A percentile compares a stretch with the other conserved stretches of the same genome.
Evolutionary conservation across 441 rosid species (phyloP).

Genomic region (Pelargonium fulgidum): DNA sequence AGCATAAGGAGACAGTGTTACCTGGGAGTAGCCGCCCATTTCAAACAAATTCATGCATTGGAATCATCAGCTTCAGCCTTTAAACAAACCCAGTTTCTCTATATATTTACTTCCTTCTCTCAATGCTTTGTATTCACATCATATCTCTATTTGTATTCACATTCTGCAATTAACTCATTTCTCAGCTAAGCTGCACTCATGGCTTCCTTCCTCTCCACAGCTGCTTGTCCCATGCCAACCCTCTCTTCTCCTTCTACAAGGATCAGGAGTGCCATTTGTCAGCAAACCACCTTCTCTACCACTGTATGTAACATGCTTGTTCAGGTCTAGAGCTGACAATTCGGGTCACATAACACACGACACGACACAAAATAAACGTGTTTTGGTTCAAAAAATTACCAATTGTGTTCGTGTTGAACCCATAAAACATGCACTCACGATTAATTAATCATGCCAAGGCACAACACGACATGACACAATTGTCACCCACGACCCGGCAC

Average conservation of each 20-base stretch:
- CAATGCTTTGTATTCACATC: not conserved
- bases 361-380: too few species aligned
- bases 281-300: conserved; percentile 29
- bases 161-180: not conserved
- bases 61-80: conserved; percentile 23
- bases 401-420: too few species aligned
- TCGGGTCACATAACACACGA: not conserved
- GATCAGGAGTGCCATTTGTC: conserved; percentile 15
- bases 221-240: conserved; percentile 25
- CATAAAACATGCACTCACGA: too few species aligned
- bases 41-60: conserved; percentile 26
- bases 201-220: conserved; percentile 35
- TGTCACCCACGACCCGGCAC: too few species aligned
- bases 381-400: too few species aligned
- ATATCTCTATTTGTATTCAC: not conserved
- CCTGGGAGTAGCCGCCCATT: conserved; percentile 26
- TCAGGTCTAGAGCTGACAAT: not conserved
- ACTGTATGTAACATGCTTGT: conserved; percentile 21
- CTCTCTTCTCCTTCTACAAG: conserved; percentile 15
- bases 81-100: not conserved
- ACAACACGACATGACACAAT: too few species aligned
- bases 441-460: too few species aligned
- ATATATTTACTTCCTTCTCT: not conserved
- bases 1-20: conserved; percentile 19
- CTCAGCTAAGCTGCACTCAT: conserved; percentile 18